Conservation (phyloP, 1,284 basidiomycete species). For the Ustilago hordei region DNA sequence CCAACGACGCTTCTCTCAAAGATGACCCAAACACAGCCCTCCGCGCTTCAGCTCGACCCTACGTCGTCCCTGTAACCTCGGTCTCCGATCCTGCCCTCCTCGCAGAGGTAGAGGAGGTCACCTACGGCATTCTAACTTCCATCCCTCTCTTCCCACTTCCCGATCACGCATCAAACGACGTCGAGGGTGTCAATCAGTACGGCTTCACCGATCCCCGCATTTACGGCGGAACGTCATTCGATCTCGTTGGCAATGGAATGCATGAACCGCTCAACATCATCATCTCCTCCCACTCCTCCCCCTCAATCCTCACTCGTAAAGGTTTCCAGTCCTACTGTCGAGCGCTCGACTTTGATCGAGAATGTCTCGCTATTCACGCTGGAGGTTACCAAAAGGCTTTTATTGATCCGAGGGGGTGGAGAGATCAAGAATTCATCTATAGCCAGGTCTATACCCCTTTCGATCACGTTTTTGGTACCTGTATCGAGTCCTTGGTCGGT, state of each 20-base stretch:
- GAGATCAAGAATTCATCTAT: constrained; percentile 57
- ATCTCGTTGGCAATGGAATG: constrained; percentile 44
- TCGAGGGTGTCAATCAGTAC: constrained; percentile 33
- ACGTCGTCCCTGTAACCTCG: constrained; percentile 17
- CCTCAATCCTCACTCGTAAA: constrained; percentile 52
- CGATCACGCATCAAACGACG: not conserved
- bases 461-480: constrained; percentile 54
- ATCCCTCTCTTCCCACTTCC: constrained; percentile 29
- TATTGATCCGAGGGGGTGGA: constrained; percentile 48
- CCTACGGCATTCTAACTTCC: constrained; percentile 27
- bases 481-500: constrained; percentile 81
- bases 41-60: constrained; percentile 12
- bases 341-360: constrained; percentile 63
- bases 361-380: constrained; percentile 64
- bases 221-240: constrained; percentile 54
- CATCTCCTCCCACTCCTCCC: constrained; percentile 55
- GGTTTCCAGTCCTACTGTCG: constrained; percentile 61
- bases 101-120: constrained; percentile 14
- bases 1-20: constrained; percentile 31
- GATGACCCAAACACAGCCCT: constrained; percentile 34
- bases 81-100: constrained; percentile 21
- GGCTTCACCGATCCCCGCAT: constrained; percentile 53
- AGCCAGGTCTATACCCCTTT: constrained; percentile 56
- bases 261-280: constrained; percentile 67
- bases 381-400: constrained; percentile 53